Evolutionary conservation across 192 early-diverging fungal species (phyloP).

Genomic region (Chytriomyces confervae): DNA sequence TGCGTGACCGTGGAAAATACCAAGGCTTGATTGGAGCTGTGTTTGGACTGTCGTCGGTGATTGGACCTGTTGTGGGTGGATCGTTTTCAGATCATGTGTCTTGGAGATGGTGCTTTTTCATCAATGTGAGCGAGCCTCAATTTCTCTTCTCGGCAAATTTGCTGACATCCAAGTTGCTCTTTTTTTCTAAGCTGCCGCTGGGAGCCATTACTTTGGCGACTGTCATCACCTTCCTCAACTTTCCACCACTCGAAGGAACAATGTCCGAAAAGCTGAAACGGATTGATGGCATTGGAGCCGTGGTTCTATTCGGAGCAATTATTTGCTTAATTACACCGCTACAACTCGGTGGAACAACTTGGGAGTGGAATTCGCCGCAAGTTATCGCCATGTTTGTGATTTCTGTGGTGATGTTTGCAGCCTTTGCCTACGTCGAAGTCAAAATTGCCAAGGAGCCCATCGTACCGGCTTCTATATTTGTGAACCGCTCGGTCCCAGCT

Average conservation of each 20-base stretch:
- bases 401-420: conserved; percentile 15
- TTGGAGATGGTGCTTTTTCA: conserved; percentile 8
- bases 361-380: conserved; percentile 61
- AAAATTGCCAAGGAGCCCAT: conserved; percentile 73
- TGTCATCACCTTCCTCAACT: conserved; percentile 59
- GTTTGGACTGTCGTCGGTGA: conserved; percentile 73
- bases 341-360: conserved; percentile 71
- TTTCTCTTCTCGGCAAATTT: too few species aligned
- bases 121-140: too few species aligned
- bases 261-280: conserved; percentile 58
- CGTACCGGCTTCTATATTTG: conserved; percentile 69
- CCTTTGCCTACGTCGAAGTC: conserved; percentile 70
- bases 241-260: conserved; percentile 54
- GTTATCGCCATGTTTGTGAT: conserved; percentile 66
- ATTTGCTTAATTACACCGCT: conserved; percentile 66
- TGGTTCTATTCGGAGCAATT: conserved; percentile 52
- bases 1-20: conserved; percentile 55
- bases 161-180: too few species aligned
- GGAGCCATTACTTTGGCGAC: conserved; percentile 64
- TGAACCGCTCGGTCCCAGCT: conserved; percentile 49
- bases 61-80: conserved; percentile 83
- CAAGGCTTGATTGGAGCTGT: conserved; percentile 76
- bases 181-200: conserved; percentile 56
- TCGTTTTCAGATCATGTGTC: conserved; percentile 66
- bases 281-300: conserved; percentile 65